Conservation (phyloP, 768 basidiomycete species). For the Macrocybe gigantea region DNA sequence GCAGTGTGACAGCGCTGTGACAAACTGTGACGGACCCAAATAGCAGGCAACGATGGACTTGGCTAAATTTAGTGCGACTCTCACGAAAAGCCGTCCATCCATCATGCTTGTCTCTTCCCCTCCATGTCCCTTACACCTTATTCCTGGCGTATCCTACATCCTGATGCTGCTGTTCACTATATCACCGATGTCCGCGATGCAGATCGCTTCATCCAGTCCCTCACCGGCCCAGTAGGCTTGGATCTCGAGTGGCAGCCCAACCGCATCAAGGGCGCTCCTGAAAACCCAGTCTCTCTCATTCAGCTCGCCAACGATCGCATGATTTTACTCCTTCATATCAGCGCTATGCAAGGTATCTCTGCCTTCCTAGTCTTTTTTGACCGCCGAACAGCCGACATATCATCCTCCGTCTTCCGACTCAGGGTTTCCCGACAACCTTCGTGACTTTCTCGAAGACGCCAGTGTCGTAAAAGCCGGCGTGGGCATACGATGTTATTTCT, state of each 20-base stretch:
- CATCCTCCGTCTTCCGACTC: background rate
- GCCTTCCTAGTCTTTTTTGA: slow-evolving; percentile 3
- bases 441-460: slow-evolving; percentile 44
- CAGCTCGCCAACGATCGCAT: slow-evolving; percentile 56
- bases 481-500: slow-evolving; percentile 56
- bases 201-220: slow-evolving; percentile 21
- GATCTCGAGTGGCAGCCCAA: slow-evolving; percentile 80
- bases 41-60: slow-evolving; percentile 24
- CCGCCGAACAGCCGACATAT: background rate
- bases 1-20: slow-evolving; percentile 11
- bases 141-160: slow-evolving; percentile 27
- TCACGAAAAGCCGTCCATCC: background rate
- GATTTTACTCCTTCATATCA: slow-evolving; percentile 63
- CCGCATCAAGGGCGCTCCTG: slow-evolving; percentile 40
- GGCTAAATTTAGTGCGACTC: slow-evolving; percentile 14
- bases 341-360: slow-evolving; percentile 43
- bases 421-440: slow-evolving; percentile 53
- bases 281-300: slow-evolving; percentile 69
- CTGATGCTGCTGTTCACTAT: slow-evolving; percentile 26
- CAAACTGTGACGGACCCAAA: slow-evolving; percentile 19
- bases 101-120: background rate
- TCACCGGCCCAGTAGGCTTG: slow-evolving; percentile 48
- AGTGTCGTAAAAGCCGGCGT: slow-evolving; percentile 66
- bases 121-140: slow-evolving; percentile 19
- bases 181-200: slow-evolving; percentile 27